Evolutionary conservation across 495 filamentous ascomycete genomes (phyloP), one percentile per base, ranked within the genome.

Genomic region (Penicillium coffeae): DNA sequence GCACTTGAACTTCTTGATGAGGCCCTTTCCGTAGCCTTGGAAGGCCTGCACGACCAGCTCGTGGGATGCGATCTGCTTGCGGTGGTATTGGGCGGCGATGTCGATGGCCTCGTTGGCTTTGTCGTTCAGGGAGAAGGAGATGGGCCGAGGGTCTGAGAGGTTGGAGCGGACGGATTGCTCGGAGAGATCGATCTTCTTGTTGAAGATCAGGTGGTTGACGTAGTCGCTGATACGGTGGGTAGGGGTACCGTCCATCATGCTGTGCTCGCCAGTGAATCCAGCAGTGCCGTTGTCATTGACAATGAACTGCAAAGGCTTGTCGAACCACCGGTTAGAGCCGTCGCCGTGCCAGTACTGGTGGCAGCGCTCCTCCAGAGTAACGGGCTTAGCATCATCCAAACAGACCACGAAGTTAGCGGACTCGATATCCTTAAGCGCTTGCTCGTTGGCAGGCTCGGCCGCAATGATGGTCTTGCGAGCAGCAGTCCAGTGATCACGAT

Each of bases 1-100:
- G 84, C 87, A 95, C 73, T 89, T 91, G 84, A 99, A 96, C 69
- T 95, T 94, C 85, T 99, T 99, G 78, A 99, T 97, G 40, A 99
- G 74, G 36, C 89, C 90, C 76, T 97, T 99, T 65, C 94, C 94
- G 69, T 99, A 99, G 60, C 87, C 93, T 64, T 95, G 90, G 78
- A 90, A 99, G 21, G 87, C 84, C 65, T 96, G 91, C 13, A 99
- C 92, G 14, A 85, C 79, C 36, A 99, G 83, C 68, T 99, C 89
- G 70, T 99, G 94, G 55, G 85, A 72, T 33, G 77, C 83, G 51
- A 97, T 95, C 50, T 90, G 81, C 50, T 80, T 72, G 50, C 75
- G 74, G 71, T 96, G 94, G 73, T 93, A 84, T 46, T 76, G 76
- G 35, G 79, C 64, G 1, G 93, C 94, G 25, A 78, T 75, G 56